phyloP scores from a whole-genome alignment of 306 rosid species.

The Fragaria nilgerrensis region DNA sequence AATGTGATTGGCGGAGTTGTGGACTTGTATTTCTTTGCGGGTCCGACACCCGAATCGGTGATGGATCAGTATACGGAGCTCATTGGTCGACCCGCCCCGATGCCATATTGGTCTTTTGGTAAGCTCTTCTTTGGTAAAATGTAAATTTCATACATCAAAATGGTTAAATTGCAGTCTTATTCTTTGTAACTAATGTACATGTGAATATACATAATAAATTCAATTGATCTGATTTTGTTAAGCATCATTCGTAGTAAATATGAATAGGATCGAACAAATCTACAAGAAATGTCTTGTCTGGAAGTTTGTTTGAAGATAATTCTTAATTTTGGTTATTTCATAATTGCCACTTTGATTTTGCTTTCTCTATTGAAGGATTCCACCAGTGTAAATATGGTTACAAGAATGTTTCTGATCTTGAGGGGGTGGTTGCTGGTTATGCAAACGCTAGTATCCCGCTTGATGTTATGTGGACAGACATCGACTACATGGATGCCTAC shows the following conservation, averaged over 20 bases:
- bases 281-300: too few relatives aligned
- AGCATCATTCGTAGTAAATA: too few relatives aligned
- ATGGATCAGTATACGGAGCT: slow-evolving; percentile 74
- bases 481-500: slow-evolving; percentile 87
- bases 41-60: slow-evolving; percentile 64
- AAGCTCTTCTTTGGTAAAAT: slow-evolving; percentile 17
- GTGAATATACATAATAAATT: too few relatives aligned
- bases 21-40: slow-evolving; percentile 68
- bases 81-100: slow-evolving; percentile 74
- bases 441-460: slow-evolving; percentile 72
- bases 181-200: too few relatives aligned
- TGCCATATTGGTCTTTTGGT: slow-evolving; percentile 98
- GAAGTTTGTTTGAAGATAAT: too few relatives aligned
- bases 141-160: too few relatives aligned
- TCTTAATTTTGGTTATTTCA: too few relatives aligned
- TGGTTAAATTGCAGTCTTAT: too few relatives aligned
- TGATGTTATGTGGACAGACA: slow-evolving; percentile 92
- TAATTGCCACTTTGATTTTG: background rate
- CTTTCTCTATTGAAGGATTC: slow-evolving; percentile 50
- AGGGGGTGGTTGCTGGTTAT: slow-evolving; percentile 67
- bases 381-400: slow-evolving; percentile 87
- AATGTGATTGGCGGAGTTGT: slow-evolving; percentile 73
- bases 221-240: too few relatives aligned
- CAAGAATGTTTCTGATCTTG: slow-evolving; percentile 62
- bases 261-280: too few relatives aligned